Conservation (phyloP, 208 protist species). For the Crithidia mellificae region DNA sequence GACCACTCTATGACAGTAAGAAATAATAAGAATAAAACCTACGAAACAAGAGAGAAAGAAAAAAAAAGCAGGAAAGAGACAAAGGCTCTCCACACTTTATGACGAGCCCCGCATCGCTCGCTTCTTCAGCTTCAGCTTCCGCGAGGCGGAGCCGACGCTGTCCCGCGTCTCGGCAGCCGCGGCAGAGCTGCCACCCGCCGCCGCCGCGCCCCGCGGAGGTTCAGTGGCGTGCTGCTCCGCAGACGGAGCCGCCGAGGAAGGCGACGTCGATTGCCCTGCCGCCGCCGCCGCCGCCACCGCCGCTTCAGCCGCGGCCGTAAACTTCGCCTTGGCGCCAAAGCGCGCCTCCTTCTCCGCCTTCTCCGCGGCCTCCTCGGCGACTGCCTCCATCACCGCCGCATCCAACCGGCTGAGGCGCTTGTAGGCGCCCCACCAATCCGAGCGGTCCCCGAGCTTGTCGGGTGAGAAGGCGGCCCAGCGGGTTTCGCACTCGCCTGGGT, state of each 20-base stretch:
- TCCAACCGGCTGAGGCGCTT: constrained; percentile 64
- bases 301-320: neutral
- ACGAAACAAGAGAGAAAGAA: too few relatives aligned
- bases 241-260: too few relatives aligned
- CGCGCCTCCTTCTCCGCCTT: neutral
- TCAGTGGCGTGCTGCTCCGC: too few relatives aligned
- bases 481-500: constrained; percentile 64
- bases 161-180: too few relatives aligned
- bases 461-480: constrained; percentile 74
- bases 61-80: too few relatives aligned
- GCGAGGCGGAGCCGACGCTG: constrained; percentile 17
- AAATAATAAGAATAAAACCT: too few relatives aligned
- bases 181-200: too few relatives aligned
- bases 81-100: too few relatives aligned
- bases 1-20: too few relatives aligned
- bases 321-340: too few relatives aligned
- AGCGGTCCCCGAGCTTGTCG: constrained; percentile 32
- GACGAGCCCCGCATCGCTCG: constrained; percentile 10
- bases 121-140: constrained; percentile 30
- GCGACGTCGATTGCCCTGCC: too few relatives aligned
- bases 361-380: constrained; percentile 6
- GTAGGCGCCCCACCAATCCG: constrained; percentile 77
- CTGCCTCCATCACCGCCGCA: constrained; percentile 32
- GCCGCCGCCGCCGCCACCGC: neutral
- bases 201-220: too few relatives aligned